Conservation (phyloP, 495 filamentous ascomycete genomes). For the Lasiosphaeriaceae sp. region DNA sequence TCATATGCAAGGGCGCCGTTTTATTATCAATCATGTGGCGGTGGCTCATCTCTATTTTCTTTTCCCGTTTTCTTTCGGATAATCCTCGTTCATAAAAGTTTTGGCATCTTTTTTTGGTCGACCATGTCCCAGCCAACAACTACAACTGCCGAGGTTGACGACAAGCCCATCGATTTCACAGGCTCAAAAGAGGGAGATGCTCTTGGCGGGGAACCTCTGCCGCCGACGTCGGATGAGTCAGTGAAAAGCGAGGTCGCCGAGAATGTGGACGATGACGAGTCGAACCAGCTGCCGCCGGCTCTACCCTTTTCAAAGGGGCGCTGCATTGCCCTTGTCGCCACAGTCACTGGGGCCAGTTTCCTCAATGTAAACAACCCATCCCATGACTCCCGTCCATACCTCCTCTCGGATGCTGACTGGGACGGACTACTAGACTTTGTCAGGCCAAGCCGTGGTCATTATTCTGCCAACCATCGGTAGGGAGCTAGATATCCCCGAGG, state of each 20-base stretch:
- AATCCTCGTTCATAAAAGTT: no score
- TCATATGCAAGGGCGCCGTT: no score
- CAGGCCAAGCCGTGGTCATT: slow-evolving; percentile 57
- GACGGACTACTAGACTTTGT: slow-evolving; percentile 44
- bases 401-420: neutral
- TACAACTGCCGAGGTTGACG: no score
- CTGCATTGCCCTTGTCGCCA: slow-evolving; percentile 45
- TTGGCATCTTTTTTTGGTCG: no score
- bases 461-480: slow-evolving; percentile 55
- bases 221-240: slow-evolving; percentile 20
- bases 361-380: slow-evolving; percentile 41
- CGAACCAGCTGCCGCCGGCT: slow-evolving; percentile 15
- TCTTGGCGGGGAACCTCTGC: no score
- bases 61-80: no score
- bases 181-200: no score
- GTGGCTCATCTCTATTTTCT: no score
- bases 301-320: slow-evolving; percentile 43
- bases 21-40: no score
- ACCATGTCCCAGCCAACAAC: no score
- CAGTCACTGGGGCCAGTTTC: slow-evolving; percentile 52
- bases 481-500: slow-evolving; percentile 51
- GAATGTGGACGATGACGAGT: neutral
- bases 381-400: neutral
- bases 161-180: no score
- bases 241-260: slow-evolving; percentile 14